Evolutionary conservation across 2,329 filamentous ascomycete genomes (phyloP).

Genomic region (Endocalyx cinctus): DNA sequence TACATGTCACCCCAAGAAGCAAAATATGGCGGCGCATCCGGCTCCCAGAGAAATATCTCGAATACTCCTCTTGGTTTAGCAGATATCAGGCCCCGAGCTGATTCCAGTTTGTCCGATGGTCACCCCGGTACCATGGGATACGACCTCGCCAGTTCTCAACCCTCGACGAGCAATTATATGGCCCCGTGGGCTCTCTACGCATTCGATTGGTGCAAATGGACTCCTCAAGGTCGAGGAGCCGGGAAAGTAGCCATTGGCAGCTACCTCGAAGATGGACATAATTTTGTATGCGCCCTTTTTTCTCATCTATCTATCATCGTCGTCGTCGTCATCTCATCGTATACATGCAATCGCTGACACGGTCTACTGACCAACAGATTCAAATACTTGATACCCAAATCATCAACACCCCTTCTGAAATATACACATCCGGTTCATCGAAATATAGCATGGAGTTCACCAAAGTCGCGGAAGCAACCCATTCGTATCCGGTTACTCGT

Average conservation of each 20-base stretch:
- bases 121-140: constrained; percentile 58
- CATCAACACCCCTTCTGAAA: constrained; percentile 62
- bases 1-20: constrained; percentile 56
- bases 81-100: constrained; percentile 83
- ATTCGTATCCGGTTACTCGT: constrained; percentile 94
- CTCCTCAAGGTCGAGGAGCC: constrained; percentile 70
- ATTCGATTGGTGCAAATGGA: constrained; percentile 99
- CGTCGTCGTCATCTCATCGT: too few relatives aligned
- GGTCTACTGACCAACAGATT: too few relatives aligned
- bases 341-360: too few relatives aligned
- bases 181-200: constrained; percentile 95
- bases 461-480: constrained; percentile 92
- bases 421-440: constrained; percentile 64
- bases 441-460: constrained; percentile 82
- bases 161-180: constrained; percentile 84
- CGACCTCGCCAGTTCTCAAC: constrained; percentile 59
- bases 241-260: constrained; percentile 94
- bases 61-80: constrained; percentile 88
- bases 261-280: constrained; percentile 96
- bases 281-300: constrained; percentile 64
- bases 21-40: constrained; percentile 52
- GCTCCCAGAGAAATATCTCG: constrained; percentile 59
- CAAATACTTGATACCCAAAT: constrained; percentile 93
- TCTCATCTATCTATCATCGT: too few relatives aligned
- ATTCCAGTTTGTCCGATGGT: constrained; percentile 74